These are phyloP conservation scores for Laetiporus sulphureus DNA, from an alignment of 1,284 basidiomycete species.

Conservation along the genomic window DNA sequence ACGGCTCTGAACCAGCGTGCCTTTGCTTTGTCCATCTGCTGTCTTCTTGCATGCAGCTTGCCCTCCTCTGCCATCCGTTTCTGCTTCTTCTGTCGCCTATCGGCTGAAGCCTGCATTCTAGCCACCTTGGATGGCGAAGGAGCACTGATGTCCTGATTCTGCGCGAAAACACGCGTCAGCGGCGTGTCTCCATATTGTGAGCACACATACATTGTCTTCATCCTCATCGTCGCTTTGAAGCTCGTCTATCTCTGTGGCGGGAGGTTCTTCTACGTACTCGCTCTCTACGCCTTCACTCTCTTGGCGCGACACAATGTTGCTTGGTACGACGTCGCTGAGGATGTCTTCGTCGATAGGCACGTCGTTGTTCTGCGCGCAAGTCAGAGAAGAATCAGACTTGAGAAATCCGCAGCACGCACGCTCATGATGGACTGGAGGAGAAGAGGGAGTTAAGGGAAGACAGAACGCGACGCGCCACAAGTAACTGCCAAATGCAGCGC, in stretches of 20 bases:
- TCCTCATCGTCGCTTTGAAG: slow-evolving; percentile 51
- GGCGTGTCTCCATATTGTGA: slow-evolving; percentile 10
- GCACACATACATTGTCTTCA: slow-evolving; percentile 22
- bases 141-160: slow-evolving; percentile 23
- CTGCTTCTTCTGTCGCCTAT: slow-evolving; percentile 48
- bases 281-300: slow-evolving; percentile 70
- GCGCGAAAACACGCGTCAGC: slow-evolving; percentile 5
- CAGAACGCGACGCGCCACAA: no score
- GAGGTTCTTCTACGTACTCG: slow-evolving; percentile 46
- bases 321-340: slow-evolving; percentile 74
- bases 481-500: no score
- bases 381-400: neutral
- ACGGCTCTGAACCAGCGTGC: slow-evolving; percentile 29
- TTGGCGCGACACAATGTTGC: slow-evolving; percentile 78
- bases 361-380: slow-evolving; percentile 11
- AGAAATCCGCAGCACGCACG: neutral
- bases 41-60: slow-evolving; percentile 58
- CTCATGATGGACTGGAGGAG: neutral
- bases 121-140: slow-evolving; percentile 34
- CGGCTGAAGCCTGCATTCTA: slow-evolving; percentile 33
- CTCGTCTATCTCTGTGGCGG: slow-evolving; percentile 46
- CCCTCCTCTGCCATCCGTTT: slow-evolving; percentile 65
- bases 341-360: slow-evolving; percentile 60
- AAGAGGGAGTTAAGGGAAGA: no score
- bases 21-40: slow-evolving; percentile 82